phyloP scores from a whole-genome alignment of 306 rosid species.

The Vachellia collinsii region DNA sequence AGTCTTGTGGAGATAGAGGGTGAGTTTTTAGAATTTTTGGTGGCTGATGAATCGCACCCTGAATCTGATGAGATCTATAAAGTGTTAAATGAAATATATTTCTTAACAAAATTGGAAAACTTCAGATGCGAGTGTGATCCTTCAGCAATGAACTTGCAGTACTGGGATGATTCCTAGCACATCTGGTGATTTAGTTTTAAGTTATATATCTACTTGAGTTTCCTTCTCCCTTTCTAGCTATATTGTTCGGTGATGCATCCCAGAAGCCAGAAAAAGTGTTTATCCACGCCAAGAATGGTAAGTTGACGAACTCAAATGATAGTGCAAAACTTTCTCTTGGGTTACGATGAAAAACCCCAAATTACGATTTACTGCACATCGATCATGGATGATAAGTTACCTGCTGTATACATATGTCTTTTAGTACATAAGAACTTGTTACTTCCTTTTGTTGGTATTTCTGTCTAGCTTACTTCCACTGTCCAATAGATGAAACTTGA shows the following conservation, averaged over 20 bases:
- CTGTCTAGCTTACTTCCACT: not conserved
- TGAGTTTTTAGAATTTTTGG: conserved; percentile 65
- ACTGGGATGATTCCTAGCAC: not conserved
- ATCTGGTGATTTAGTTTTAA: not conserved
- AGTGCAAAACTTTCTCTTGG: not conserved
- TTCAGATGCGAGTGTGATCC: conserved; percentile 2
- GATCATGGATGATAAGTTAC: not conserved
- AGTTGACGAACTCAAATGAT: not conserved
- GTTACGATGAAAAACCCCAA: not conserved
- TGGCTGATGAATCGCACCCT: conserved; percentile 73
- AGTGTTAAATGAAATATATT: conserved; percentile 46
- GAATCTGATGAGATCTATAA: conserved; percentile 61
- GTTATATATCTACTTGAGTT: not conserved
- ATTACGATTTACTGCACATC: not conserved
- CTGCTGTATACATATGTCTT: not conserved
- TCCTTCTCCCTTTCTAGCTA: not conserved
- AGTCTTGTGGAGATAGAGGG: conserved; percentile 74
- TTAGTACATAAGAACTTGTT: not conserved
- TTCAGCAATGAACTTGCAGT: not conserved
- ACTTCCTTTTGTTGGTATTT: not conserved
- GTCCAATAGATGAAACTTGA: not conserved
- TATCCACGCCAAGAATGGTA: not conserved
- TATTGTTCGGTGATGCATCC: not conserved
- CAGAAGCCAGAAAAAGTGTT: not conserved
- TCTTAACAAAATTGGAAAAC: conserved; percentile 50